phyloP scores from a whole-genome alignment of 371 early-diverging fungal genomes.

The Rhizomucor pusillus region DNA sequence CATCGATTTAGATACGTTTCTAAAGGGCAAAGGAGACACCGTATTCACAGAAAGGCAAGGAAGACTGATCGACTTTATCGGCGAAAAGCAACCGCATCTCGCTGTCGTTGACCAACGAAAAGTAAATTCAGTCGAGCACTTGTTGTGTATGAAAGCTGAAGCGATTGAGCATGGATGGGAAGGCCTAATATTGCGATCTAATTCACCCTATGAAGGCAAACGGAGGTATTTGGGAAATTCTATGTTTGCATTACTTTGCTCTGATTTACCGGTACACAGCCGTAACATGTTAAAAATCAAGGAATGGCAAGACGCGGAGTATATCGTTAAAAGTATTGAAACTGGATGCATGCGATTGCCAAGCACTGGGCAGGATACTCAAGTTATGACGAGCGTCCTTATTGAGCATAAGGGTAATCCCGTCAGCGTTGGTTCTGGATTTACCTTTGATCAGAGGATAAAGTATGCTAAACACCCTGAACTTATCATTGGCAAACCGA shows the following conservation, averaged over 20 bases:
- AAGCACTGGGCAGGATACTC: constrained; percentile 37
- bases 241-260: no score
- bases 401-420: constrained; percentile 48
- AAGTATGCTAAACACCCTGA: constrained; percentile 42
- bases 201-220: constrained; percentile 54
- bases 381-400: constrained; percentile 44
- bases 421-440: constrained; percentile 62
- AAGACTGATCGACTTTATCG: constrained; percentile 16
- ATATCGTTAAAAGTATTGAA: constrained; percentile 46
- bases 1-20: constrained; percentile 35
- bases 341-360: constrained; percentile 51
- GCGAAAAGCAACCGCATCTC: constrained; percentile 15
- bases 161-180: constrained; percentile 52
- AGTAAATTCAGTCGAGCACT: constrained; percentile 22
- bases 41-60: constrained; percentile 34
- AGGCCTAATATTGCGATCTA: constrained; percentile 54
- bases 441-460: constrained; percentile 42
- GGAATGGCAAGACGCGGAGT: constrained; percentile 59
- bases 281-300: constrained; percentile 56
- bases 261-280: no score
- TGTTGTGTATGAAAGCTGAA: constrained; percentile 25
- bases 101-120: constrained; percentile 32
- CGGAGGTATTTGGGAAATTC: constrained; percentile 34
- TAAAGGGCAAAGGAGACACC: constrained; percentile 18
- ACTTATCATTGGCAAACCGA: constrained; percentile 49